Conservation (phyloP, 495 filamentous ascomycete genomes). For the Xylaria longipes region DNA sequence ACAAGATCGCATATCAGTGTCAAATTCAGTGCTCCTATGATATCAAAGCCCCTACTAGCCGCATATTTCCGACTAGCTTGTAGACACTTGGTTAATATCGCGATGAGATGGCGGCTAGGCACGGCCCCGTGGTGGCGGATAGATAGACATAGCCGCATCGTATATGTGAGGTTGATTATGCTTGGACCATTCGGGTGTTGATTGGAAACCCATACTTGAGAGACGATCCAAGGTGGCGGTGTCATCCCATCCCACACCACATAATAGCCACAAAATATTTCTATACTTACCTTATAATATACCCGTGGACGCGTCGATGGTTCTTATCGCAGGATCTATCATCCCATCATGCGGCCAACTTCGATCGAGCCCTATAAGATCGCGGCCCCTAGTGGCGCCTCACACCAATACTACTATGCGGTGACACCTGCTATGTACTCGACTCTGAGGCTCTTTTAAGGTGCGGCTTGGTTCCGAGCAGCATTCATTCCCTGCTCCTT, state of each 20-base stretch:
- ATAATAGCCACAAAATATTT: neutral
- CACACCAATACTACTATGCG: constrained; percentile 23
- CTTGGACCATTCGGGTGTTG: neutral
- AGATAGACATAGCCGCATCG: constrained; percentile 7
- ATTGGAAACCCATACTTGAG: constrained; percentile 8
- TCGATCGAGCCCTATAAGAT: constrained; percentile 15
- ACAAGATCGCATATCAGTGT: constrained; percentile 19
- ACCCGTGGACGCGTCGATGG: constrained; percentile 3
- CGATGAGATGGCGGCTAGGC: constrained; percentile 10
- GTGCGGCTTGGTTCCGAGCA: constrained; percentile 20
- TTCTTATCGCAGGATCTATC: neutral
- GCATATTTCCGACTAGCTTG: constrained; percentile 5
- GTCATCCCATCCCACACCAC: neutral
- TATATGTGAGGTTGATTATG: constrained; percentile 12
- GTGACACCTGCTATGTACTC: constrained; percentile 19
- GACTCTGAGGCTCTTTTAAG: constrained; percentile 26
- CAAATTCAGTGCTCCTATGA: constrained; percentile 6
- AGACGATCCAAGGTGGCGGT: neutral
- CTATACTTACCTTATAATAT: neutral
- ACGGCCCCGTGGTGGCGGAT: neutral
- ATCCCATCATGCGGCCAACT: neutral
- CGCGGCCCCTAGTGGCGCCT: constrained; percentile 5
- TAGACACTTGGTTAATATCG: neutral
- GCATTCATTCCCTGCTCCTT: constrained; percentile 6
- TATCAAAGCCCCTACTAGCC: neutral